A percentile compares a stretch with the other conserved stretches of the same genome.
phyloP scores from a whole-genome alignment of 306 rosid genomes.

The Acacia acuminata region DNA sequence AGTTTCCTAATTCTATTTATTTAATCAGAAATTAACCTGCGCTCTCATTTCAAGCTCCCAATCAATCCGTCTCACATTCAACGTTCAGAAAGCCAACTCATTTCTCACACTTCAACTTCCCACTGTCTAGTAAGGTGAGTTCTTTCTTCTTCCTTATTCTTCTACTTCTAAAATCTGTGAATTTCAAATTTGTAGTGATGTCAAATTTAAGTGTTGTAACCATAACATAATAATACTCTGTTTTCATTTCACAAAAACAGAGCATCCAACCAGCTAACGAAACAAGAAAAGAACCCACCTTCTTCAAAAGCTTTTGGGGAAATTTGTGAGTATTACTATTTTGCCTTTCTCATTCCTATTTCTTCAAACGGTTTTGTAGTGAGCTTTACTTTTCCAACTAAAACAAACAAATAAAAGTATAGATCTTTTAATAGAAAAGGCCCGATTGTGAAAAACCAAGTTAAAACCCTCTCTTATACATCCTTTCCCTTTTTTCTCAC shows the following conservation, averaged over 20 bases:
- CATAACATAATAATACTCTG: not conserved
- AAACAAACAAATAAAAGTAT: too few species aligned
- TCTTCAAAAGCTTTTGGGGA: not conserved
- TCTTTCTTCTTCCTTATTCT: not conserved
- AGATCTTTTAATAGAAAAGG: too few species aligned
- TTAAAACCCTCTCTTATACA: too few species aligned
- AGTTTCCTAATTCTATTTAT: not conserved
- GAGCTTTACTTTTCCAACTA: too few species aligned
- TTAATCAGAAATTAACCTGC: not conserved
- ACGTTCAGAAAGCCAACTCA: not conserved
- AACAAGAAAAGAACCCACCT: not conserved
- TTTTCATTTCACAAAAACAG: not conserved
- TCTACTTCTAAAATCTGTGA: not conserved
- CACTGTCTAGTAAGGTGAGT: not conserved
- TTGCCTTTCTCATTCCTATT: too few species aligned
- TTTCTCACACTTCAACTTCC: not conserved
- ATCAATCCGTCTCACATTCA: not conserved
- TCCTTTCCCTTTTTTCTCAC: too few species aligned
- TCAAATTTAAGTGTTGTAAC: not conserved
- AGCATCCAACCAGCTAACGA: not conserved
- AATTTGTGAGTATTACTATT: not conserved
- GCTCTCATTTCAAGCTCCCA: not conserved
- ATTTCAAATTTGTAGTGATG: not conserved
- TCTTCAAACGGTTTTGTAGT: too few species aligned
- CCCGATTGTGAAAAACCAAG: too few species aligned